phyloP scores from a whole-genome alignment of 257 asterid species.

The Solanum neorickii region DNA sequence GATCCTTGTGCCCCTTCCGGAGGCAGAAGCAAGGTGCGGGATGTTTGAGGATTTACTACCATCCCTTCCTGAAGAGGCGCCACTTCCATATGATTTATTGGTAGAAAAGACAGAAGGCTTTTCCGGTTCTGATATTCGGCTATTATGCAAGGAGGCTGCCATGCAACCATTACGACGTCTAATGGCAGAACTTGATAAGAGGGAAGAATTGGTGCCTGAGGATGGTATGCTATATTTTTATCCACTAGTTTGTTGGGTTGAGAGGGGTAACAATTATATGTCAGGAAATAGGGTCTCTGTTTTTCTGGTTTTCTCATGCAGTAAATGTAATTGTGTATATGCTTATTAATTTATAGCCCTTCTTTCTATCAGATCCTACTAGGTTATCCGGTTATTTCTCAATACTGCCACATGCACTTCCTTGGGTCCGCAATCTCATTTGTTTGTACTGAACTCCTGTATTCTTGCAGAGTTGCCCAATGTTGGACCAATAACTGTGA shows the following conservation, averaged over 20 bases:
- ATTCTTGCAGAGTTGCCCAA: conserved; percentile 60
- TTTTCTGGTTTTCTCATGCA: not conserved
- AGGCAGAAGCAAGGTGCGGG: conserved; percentile 81
- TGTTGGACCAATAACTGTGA: conserved; percentile 69
- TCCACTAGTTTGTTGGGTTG: not conserved
- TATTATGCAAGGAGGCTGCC: conserved; percentile 94
- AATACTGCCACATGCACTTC: not conserved
- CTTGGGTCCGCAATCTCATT: not conserved
- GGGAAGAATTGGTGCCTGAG: conserved; percentile 54
- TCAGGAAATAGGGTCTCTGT: not conserved
- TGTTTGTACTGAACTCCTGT: not conserved
- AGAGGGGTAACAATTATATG: not conserved
- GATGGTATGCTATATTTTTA: conserved; percentile 44
- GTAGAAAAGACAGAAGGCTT: conserved; percentile 64
- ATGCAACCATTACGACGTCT: conserved; percentile 90
- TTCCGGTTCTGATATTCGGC: conserved; percentile 93
- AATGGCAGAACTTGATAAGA: conserved; percentile 68
- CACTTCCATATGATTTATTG: conserved; percentile 69
- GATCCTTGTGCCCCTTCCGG: conserved; percentile 98
- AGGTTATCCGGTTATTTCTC: not conserved
- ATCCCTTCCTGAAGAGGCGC: conserved; percentile 28
- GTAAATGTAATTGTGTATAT: not conserved
- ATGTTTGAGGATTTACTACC: conserved; percentile 83
- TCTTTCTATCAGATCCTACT: not conserved
- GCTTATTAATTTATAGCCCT: not conserved